phyloP scores from a whole-genome alignment of 2,329 filamentous ascomycete genomes.

The Aplosporella prunicola region DNA sequence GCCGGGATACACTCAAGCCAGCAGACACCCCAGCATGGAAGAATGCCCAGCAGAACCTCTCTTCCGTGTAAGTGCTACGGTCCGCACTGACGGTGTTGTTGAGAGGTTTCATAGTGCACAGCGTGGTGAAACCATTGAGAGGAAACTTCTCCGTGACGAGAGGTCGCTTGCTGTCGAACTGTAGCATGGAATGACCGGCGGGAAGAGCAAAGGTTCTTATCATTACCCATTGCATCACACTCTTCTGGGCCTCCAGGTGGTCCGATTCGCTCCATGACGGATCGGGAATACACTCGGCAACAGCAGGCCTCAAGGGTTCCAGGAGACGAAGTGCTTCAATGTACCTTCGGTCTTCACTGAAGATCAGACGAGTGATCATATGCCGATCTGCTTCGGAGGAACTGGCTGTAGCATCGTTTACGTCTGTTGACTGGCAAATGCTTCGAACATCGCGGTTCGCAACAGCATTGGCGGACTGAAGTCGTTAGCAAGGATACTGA shows the following conservation, averaged over 20 bases:
- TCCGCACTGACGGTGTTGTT: constrained; percentile 93
- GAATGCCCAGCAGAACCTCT: constrained; percentile 97
- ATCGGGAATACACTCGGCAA: constrained; percentile 66
- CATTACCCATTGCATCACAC: constrained; percentile 76
- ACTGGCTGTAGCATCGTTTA: constrained; percentile 59
- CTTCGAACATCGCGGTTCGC: constrained; percentile 57
- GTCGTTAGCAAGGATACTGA: neutral
- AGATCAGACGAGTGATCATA: constrained; percentile 79
- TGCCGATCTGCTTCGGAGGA: constrained; percentile 70
- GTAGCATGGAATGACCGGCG: constrained; percentile 74
- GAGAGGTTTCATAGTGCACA: constrained; percentile 82
- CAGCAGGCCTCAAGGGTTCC: constrained; percentile 72
- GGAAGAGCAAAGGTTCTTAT: constrained; percentile 82
- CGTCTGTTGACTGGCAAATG: constrained; percentile 61
- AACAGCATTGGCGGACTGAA: constrained; percentile 2
- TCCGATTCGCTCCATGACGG: constrained; percentile 76
- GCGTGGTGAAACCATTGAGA: constrained; percentile 82
- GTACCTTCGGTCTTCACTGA: constrained; percentile 82
- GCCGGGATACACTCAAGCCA: constrained; percentile 78
- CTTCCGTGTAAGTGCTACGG: constrained; percentile 76
- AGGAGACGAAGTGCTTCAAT: constrained; percentile 77
- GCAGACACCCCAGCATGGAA: constrained; percentile 96
- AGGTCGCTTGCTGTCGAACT: constrained; percentile 79
- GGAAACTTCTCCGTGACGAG: constrained; percentile 86
- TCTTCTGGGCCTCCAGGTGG: constrained; percentile 85